A percentile compares a stretch with the other conserved stretches of the same genome.
These are phyloP conservation scores for Trichophyton mentagrophytes DNA, from an alignment of 2,329 filamentous ascomycete species.

Conservation along the genomic window DNA sequence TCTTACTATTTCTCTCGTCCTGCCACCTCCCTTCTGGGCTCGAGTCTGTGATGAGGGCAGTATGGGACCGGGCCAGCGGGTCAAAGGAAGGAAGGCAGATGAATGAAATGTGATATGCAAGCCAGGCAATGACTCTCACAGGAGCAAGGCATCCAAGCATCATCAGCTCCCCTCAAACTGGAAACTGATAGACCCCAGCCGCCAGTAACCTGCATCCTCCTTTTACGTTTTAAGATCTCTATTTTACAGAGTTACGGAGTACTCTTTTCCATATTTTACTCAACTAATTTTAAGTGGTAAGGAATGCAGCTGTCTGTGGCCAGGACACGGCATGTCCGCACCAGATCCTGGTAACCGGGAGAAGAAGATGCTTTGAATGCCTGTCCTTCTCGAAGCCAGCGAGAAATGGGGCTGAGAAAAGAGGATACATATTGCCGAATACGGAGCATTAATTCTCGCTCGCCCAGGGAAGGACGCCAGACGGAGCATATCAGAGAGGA, in stretches of 20 bases:
- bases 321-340: not conserved
- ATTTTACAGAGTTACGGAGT: no score
- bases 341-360: not conserved
- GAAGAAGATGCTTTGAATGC: not conserved
- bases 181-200: not conserved
- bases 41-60: not conserved
- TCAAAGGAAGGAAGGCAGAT: not conserved
- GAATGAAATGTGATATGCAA: not conserved
- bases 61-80: not conserved
- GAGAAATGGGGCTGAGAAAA: not conserved
- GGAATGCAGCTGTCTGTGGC: not conserved
- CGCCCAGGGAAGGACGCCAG: not conserved
- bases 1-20: no score
- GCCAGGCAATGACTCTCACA: not conserved
- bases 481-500: not conserved
- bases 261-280: no score
- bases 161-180: not conserved
- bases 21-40: not conserved
- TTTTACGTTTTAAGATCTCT: not conserved
- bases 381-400: not conserved
- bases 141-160: not conserved
- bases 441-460: not conserved
- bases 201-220: not conserved
- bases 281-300: not conserved
- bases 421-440: not conserved